Percentiles rank a stretch among this genome's conserved stretches.
Evolutionary conservation across 768 basidiomycete genomes (phyloP).

Genomic region (Termitomyces sp.): DNA sequence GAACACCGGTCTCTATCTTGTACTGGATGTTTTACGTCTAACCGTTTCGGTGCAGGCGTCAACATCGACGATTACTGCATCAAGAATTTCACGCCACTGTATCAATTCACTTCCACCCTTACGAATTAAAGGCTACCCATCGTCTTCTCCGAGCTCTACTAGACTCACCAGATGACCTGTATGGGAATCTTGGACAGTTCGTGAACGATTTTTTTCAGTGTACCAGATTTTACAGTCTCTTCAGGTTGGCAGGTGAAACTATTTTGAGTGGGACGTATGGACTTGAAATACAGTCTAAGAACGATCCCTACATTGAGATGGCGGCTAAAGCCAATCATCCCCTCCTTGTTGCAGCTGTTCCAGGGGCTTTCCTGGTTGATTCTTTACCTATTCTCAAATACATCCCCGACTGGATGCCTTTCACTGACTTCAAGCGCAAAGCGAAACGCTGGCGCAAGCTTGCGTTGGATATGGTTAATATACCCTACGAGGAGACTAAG

Average conservation of each 20-base stretch:
- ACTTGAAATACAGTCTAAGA: conserved; percentile 21
- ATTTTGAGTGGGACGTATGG: conserved; percentile 32
- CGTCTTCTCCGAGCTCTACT: conserved; percentile 21
- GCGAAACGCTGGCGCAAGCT: conserved; percentile 23
- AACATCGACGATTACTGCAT: conserved; percentile 20
- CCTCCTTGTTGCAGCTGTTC: conserved; percentile 22
- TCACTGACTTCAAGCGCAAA: conserved; percentile 28
- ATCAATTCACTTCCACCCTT: conserved; percentile 16
- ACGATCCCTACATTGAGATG: conserved; percentile 31
- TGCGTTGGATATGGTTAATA: conserved; percentile 16
- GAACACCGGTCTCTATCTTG: background rate
- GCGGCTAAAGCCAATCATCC: conserved; percentile 27
- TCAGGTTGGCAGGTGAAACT: conserved; percentile 20
- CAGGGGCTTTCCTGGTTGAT: conserved; percentile 31
- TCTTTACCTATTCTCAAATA: conserved; percentile 24
- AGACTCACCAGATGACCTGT: conserved; percentile 14
- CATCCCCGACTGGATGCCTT: conserved; percentile 33
- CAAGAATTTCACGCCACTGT: conserved; percentile 18
- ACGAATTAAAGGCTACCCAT: conserved; percentile 18
- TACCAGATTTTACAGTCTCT: background rate
- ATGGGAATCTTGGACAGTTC: conserved; percentile 10
- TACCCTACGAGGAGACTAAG: conserved; percentile 19
- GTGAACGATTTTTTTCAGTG: background rate
- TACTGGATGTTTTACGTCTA: no score
- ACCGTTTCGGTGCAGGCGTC: conserved; percentile 15